Conservation (phyloP, 2,329 filamentous ascomycete genomes). For the Colletotrichum incanum region DNA sequence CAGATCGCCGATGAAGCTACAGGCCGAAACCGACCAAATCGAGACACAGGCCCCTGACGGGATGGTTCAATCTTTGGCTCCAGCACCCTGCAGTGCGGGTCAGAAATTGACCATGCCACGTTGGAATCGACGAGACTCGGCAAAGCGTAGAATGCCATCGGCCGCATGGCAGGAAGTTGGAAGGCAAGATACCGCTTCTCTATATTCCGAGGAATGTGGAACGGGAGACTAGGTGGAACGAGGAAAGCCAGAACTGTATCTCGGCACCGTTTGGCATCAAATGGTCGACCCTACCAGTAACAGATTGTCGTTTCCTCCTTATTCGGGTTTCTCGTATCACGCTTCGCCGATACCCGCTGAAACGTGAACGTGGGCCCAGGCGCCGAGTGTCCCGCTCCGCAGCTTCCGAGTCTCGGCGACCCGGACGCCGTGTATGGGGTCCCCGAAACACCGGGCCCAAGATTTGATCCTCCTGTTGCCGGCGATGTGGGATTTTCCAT, state of each 20-base stretch:
- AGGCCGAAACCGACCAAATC: background rate
- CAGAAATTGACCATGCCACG: background rate
- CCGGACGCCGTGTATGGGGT: background rate
- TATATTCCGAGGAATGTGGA: background rate
- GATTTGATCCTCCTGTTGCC: background rate
- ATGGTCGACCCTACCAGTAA: background rate
- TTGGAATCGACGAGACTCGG: background rate
- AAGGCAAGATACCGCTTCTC: background rate
- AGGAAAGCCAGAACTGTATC: too few species aligned
- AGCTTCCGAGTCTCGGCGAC: constrained; percentile 16
- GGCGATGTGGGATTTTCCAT: constrained; percentile 2
- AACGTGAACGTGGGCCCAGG: too few species aligned
- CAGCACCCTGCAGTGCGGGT: background rate
- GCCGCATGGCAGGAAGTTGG: background rate
- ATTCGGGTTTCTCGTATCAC: too few species aligned
- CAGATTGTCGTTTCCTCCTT: background rate
- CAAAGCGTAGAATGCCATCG: background rate
- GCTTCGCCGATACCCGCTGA: background rate
- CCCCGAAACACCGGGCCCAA: constrained; percentile 21
- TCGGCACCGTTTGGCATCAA: background rate
- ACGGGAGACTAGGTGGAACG: background rate
- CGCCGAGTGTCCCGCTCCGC: constrained; percentile 14
- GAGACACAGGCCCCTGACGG: constrained; percentile 17
- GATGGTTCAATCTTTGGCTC: constrained; percentile 22
- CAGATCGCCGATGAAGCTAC: background rate